Base-by-base conservation (phyloP, 2,329 filamentous ascomycete species). In the Teratosphaeria zuluensis region DNA sequence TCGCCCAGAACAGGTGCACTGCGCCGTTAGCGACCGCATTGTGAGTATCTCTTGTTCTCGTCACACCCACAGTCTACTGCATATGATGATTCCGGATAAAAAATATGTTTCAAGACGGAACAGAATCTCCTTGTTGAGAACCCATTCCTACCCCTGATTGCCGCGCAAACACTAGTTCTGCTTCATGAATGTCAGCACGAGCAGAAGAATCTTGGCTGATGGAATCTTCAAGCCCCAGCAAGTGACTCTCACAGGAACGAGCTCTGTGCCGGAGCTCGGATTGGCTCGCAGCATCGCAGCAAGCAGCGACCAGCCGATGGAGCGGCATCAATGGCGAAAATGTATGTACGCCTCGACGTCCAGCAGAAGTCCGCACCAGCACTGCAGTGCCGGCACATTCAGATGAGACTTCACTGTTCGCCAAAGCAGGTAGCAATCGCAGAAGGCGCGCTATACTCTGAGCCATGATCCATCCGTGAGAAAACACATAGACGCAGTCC, bases 71-170 rank as follows among this genome's bases (percentile, higher is more conserved):
- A 28, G 16, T 16, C 14, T 11, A 30, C 31, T 42, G 54, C 54
- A 55, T 24, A 58, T 67, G 66, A 69, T 69, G 67, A 69, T 60
- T 64, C 2, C 57, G 46, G 38, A 65, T 58, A 60, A 63, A 63
- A 65, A 68, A 65, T 64, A 69, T 69, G 66, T 69, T 69, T 69
- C 68, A 69, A 69, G 68, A 69, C 68, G 68, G 66, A 66, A 63
- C 68, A 58, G 61, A 69, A 58, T 53, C 28, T 53, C 48, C 7
- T 55, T 57, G 56, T 33, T 57, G 66, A 66, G 63, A 51, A 30
- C 19, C 42, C 42, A 56, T 56, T 56, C 24, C 38, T 48, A 48
- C 42, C 6, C 42, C 42, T 48, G 42, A 48, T 48, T 21, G n/a
- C 42, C 42, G 19, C 16, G 42, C 42, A 19, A 7, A 19, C 19